These are phyloP conservation scores for Fusarium nurragi DNA, from an alignment of 2,329 filamentous ascomycete genomes.

Conservation along the genomic window DNA sequence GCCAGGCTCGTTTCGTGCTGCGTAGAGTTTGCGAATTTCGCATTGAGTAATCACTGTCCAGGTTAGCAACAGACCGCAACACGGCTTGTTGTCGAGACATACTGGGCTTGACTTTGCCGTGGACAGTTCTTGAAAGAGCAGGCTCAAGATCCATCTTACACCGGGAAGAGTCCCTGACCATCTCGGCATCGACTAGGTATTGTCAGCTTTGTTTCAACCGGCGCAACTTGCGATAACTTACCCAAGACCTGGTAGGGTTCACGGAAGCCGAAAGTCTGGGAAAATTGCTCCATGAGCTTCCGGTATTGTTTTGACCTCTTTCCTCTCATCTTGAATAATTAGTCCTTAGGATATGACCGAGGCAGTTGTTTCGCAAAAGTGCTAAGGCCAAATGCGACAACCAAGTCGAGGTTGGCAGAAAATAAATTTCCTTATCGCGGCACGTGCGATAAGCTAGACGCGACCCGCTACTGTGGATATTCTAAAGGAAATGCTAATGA, in stretches of 20 bases:
- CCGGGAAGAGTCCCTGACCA: conserved; percentile 80
- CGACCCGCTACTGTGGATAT: background rate
- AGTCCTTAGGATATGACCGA: background rate
- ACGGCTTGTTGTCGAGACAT: conserved; percentile 48
- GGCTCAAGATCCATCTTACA: conserved; percentile 91
- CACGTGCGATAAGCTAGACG: conserved; percentile 50
- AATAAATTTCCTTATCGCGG: conserved; percentile 55
- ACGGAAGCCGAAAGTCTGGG: conserved; percentile 86
- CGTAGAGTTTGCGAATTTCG: conserved; percentile 81
- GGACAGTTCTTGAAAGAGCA: conserved; percentile 81
- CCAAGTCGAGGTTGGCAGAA: conserved; percentile 19
- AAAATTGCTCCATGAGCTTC: conserved; percentile 95
- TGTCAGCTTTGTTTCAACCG: conserved; percentile 36
- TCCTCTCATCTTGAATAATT: conserved; percentile 55
- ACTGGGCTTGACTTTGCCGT: conserved; percentile 87
- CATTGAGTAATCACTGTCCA: conserved; percentile 80
- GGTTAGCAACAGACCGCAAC: conserved; percentile 36
- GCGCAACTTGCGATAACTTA: conserved; percentile 49
- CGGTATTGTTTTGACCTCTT: conserved; percentile 65
- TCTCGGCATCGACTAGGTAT: conserved; percentile 77
- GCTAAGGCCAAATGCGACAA: conserved; percentile 10
- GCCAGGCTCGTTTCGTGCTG: conserved; percentile 63
- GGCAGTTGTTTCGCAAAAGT: conserved; percentile 1
- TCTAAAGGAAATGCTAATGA: background rate
- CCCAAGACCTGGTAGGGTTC: conserved; percentile 91